Percentiles rank a stretch among this genome's conserved stretches.
phyloP scores from a whole-genome alignment of 2,329 filamentous ascomycete genomes.

The Madurella fahalii region DNA sequence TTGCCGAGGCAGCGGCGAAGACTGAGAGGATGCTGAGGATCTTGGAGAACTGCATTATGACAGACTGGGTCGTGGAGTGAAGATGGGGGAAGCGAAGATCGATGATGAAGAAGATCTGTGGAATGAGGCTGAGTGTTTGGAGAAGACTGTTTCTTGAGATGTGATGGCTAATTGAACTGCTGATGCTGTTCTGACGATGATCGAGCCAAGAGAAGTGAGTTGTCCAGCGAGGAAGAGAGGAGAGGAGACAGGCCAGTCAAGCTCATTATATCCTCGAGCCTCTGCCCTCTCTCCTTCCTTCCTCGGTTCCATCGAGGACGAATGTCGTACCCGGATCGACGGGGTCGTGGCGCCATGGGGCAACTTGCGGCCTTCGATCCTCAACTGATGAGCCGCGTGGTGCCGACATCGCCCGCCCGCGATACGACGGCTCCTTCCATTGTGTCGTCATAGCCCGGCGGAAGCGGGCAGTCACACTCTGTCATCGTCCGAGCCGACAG shows the following conservation, averaged over 20 bases:
- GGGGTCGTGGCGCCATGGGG: not conserved
- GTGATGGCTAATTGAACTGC: not conserved
- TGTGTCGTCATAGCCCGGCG: slow-evolving; percentile 2
- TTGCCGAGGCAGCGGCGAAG: slow-evolving; percentile 26
- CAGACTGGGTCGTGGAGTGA: slow-evolving; percentile 1
- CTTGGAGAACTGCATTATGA: slow-evolving; percentile 27
- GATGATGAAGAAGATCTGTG: no score
- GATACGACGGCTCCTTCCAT: slow-evolving; percentile 8
- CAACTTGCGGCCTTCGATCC: not conserved
- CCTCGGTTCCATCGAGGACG: not conserved
- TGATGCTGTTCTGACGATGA: not conserved
- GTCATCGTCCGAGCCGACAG: not conserved
- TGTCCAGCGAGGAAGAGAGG: not conserved
- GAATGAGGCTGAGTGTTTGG: not conserved
- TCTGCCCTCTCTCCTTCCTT: not conserved
- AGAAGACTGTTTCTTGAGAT: not conserved
- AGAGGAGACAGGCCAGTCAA: not conserved
- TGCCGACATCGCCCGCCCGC: not conserved
- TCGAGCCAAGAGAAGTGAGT: not conserved
- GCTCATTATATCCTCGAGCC: not conserved
- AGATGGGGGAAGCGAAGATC: no score
- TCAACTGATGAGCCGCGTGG: not conserved
- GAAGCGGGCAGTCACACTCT: not conserved
- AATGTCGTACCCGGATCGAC: not conserved
- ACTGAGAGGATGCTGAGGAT: slow-evolving; percentile 27